Base-by-base conservation (phyloP, 306 rosid genomes). In the Inga leiocalycina region DNA sequence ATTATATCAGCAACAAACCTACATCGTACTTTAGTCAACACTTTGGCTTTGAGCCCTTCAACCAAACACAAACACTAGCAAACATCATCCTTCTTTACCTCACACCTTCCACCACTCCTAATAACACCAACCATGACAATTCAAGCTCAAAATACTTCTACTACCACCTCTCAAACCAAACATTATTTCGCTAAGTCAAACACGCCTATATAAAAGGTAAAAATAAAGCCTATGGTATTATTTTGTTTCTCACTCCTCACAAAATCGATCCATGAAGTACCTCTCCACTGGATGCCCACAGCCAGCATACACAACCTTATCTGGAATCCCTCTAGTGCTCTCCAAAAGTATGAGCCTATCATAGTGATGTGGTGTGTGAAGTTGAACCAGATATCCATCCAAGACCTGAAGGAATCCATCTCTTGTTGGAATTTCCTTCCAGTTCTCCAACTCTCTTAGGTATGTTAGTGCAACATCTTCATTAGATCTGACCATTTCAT, bases 221-320 rank as follows among this genome's bases (percentile, higher is more conserved):
- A 44, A 44, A 2, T 44, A 10, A 46, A 2, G 16, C 6, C 56
- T 15, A 52, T 16, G 6, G 48, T 44, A 44, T 11, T 2, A 44
- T 2, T 10, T 12, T 46, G 43, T 67, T 0, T 10, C 32, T 56
- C 43, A 75, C 54, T 82, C 85, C 14, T 51, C 76, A 32, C 81
- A 82, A 10, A 80, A 82, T 9, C 75, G 76, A 71, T 82, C 75
- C 81, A 82, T 82, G 81, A 75, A 27, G 30, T 49, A 75, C 80
- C 43, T 82, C 46, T 82, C 85, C 85, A 82, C 74, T 0, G 11
- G 52, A 35, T 81, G 85, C 22, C 85, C 80, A 67, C 81, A 82
- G 11, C 75, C 81, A 17, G 81, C 68, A 3, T 80, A 82, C 43
- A 82, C 77, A 27, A 82, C 85, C 67, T 41, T 66, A 43, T 82